Percentiles rank a stretch among this genome's conserved stretches.
Conservation (phyloP, 148 eudicot species). For the Tetragonia tetragonoides region DNA sequence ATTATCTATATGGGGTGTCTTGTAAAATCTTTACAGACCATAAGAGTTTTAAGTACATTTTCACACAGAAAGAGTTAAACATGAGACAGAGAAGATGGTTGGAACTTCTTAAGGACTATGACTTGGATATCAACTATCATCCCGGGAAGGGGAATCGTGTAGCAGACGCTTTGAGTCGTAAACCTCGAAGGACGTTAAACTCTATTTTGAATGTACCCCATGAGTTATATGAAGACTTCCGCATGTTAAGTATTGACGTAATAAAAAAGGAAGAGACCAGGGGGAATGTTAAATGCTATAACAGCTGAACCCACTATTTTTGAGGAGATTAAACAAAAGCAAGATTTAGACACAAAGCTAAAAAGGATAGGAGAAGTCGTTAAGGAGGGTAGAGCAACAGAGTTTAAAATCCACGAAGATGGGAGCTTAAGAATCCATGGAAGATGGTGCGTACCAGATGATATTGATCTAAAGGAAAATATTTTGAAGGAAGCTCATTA, state of each 20-base stretch:
- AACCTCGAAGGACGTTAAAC: not conserved
- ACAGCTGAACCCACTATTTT: not conserved
- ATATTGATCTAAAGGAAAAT: not conserved
- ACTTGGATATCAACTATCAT: not conserved
- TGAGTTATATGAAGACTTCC: not conserved
- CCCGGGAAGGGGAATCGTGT: not conserved
- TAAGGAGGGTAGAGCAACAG: not conserved
- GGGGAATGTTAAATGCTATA: not conserved
- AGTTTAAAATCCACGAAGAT: not conserved
- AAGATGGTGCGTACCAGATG: not conserved
- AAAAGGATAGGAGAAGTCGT: not conserved
- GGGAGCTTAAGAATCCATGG: not conserved
- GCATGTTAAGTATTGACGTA: not conserved
- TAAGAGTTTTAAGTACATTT: not conserved
- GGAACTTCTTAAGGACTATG: not conserved
- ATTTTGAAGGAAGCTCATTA: not conserved
- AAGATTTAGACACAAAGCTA: not conserved
- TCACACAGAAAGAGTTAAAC: not conserved
- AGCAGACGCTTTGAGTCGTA: not conserved
- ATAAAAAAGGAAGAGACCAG: not conserved
- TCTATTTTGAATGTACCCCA: not conserved
- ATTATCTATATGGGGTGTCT: too few species aligned
- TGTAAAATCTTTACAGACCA: not conserved
- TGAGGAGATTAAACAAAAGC: not conserved
- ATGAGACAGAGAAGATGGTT: not conserved